Evolutionary conservation across 306 rosid species (phyloP).

Genomic region (Ormosia semicastrata): DNA sequence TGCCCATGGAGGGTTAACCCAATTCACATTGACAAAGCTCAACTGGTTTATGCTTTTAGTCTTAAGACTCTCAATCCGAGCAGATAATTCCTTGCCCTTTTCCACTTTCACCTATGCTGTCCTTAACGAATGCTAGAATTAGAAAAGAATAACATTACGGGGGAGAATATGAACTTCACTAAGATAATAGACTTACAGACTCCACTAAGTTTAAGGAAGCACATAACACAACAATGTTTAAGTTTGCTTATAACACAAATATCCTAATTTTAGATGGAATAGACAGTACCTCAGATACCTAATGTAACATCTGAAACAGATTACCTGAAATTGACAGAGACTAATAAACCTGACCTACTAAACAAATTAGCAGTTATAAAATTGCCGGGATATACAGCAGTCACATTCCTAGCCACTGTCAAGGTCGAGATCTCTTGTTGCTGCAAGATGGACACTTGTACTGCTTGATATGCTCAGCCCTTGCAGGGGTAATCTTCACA

Average conservation of each 20-base stretch:
- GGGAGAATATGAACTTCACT: not conserved
- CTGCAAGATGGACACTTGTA: slow-evolving; percentile 92
- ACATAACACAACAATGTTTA: slow-evolving; percentile 4
- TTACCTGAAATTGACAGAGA: slow-evolving; percentile 34
- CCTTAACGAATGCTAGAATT: not conserved
- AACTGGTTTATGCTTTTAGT: not conserved
- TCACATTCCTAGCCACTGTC: slow-evolving; percentile 14
- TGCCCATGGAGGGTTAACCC: not conserved
- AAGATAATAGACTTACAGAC: slow-evolving; percentile 20
- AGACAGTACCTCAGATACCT: slow-evolving; percentile 30
- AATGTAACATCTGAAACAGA: slow-evolving; percentile 23
- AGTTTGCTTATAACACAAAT: slow-evolving; percentile 16
- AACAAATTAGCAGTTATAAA: slow-evolving; percentile 41
- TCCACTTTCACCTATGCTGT: not conserved
- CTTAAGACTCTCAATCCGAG: too few species aligned
- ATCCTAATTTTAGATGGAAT: slow-evolving; percentile 21
- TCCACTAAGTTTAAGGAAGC: slow-evolving; percentile 28
- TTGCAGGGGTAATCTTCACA: slow-evolving; percentile 88
- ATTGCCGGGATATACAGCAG: slow-evolving; percentile 10
- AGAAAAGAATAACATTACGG: not conserved
- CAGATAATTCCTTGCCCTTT: not conserved
- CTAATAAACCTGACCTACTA: slow-evolving; percentile 42
- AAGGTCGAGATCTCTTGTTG: slow-evolving; percentile 71
- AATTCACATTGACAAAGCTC: not conserved
- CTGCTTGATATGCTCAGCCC: slow-evolving; percentile 78